Evolutionary conservation across 495 filamentous ascomycete species (phyloP).

Genomic region (Xylaria scruposa): DNA sequence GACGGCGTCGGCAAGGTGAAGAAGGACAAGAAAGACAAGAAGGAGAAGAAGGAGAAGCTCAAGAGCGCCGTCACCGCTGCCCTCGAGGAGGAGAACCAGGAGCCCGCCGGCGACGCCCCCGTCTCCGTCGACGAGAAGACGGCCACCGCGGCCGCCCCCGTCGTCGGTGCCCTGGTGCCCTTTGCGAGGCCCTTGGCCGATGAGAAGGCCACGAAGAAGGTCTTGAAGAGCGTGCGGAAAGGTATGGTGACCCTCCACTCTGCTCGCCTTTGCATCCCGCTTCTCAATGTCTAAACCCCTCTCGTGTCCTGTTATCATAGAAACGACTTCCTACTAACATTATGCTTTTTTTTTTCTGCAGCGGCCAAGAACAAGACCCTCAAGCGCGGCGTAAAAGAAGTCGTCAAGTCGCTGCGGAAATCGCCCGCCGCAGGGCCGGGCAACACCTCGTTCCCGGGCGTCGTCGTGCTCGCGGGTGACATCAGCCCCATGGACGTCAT

Average conservation of each 20-base stretch:
- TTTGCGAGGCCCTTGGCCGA: constrained; percentile 91
- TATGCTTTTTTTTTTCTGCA: constrained; percentile 42
- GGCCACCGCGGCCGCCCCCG: constrained; percentile 52
- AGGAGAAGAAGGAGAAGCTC: constrained; percentile 67
- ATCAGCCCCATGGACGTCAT: constrained; percentile 98
- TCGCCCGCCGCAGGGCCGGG: constrained; percentile 66
- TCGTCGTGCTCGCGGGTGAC: constrained; percentile 93
- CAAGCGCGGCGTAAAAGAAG: constrained; percentile 97
- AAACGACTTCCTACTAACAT: not conserved
- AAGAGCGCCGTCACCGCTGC: constrained; percentile 60
- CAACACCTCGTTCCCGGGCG: constrained; percentile 63
- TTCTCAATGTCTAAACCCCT: not conserved
- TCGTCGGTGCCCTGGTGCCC: constrained; percentile 81
- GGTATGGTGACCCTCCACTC: constrained; percentile 62
- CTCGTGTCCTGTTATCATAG: not conserved
- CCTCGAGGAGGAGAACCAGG: constrained; percentile 42
- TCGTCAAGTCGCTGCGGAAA: constrained; percentile 95
- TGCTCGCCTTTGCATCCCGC: constrained; percentile 4
- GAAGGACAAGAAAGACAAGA: constrained; percentile 77
- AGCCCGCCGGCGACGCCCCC: constrained; percentile 36
- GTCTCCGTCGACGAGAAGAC: constrained; percentile 50
- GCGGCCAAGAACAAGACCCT: constrained; percentile 91
- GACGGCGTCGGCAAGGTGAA: constrained; percentile 75
- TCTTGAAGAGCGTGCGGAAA: constrained; percentile 91
- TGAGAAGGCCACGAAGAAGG: constrained; percentile 91